Base-by-base conservation (phyloP, 75 land plant genomes). In the Adiantum capillusveneris region DNA sequence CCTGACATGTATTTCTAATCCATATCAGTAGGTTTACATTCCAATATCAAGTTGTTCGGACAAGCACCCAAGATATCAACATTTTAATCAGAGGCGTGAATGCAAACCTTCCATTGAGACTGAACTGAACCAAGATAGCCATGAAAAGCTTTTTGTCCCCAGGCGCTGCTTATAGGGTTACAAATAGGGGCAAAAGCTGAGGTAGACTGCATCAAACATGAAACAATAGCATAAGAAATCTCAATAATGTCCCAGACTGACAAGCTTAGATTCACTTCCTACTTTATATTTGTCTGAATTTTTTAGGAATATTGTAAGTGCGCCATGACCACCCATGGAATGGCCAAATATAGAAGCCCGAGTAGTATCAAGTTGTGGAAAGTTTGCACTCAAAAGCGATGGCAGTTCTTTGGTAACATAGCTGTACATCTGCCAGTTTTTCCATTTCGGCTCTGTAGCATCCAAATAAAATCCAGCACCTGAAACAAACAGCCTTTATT, bases 311-410 rank as follows among this genome's bases (percentile, higher is more conserved):
- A 94, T 78, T 21, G 84, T 90, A 43, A 94, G 59, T 18, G 98
- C 96, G 31, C 98, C 98, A 79, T 94, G 98, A 19, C 98, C 98
- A 43, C 98, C 98, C 98, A 94, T 94, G 2, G 98, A 94, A 60
- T 94, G 98, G 26, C 98, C 98, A 71, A 58, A 86, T 12, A 94
- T 81, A 6, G 98, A 94, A 31, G 91, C 87, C 12, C 65, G 45
- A 26, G 87, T 57, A 16, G 90, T 78, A 63, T 95, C 99, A 58
- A 95, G 84, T 65, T 80, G 74, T 19, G 74, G 72, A 64, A 95
- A 90, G 49, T 84, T 72, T 50, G 79, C 75, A 45, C 49, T 64
- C 51, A 90, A 64, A 58, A 95, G 60, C 30, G 67, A 36, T 13
- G 96, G 99, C 65, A 89, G 56, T 67, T 95, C 96, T 64, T 82